Percentiles rank a stretch among this genome's conserved stretches.
These are phyloP conservation scores for Asterochloris erici DNA, from an alignment of 139 green algal genomes.

Conservation along the genomic window DNA sequence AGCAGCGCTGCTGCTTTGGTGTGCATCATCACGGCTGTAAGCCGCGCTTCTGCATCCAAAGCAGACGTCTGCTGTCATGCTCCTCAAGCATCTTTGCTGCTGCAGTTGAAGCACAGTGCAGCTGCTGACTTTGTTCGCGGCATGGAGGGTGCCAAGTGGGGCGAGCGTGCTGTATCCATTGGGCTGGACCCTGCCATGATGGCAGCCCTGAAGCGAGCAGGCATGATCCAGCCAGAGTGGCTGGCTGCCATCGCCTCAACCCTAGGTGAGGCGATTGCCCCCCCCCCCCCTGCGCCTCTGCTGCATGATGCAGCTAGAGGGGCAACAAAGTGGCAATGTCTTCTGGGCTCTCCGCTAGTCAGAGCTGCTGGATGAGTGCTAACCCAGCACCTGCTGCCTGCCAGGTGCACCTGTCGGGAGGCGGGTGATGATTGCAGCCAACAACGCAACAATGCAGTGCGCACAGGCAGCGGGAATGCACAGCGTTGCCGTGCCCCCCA, in stretches of 20 bases:
- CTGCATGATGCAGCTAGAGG: too few relatives aligned
- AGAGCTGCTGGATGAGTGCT: too few relatives aligned
- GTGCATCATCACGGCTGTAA: background rate
- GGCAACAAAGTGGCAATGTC: too few relatives aligned
- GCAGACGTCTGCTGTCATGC: background rate
- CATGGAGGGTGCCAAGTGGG: conserved; percentile 10
- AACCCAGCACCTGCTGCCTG: too few relatives aligned
- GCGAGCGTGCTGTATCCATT: conserved; percentile 1
- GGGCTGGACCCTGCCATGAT: conserved; percentile 13
- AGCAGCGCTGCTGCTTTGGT: background rate
- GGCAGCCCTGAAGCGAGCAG: conserved; percentile 6
- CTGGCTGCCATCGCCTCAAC: background rate
- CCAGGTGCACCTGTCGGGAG: too few relatives aligned
- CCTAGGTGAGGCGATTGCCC: background rate
- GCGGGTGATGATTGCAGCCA: too few relatives aligned
- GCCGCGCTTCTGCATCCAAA: background rate
- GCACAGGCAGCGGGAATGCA: conserved; percentile 38
- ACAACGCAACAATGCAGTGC: conserved; percentile 18
- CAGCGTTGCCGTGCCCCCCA: conserved; percentile 28
- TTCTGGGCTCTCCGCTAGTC: too few relatives aligned
- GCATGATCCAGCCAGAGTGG: background rate
- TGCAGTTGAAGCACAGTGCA: conserved; percentile 13
- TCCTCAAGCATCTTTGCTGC: background rate
- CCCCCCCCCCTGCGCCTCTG: too few relatives aligned
- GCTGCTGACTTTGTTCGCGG: background rate